phyloP scores from a whole-genome alignment of 176 grass and related monocot genomes.

The Bonia amplexicaulis region DNA sequence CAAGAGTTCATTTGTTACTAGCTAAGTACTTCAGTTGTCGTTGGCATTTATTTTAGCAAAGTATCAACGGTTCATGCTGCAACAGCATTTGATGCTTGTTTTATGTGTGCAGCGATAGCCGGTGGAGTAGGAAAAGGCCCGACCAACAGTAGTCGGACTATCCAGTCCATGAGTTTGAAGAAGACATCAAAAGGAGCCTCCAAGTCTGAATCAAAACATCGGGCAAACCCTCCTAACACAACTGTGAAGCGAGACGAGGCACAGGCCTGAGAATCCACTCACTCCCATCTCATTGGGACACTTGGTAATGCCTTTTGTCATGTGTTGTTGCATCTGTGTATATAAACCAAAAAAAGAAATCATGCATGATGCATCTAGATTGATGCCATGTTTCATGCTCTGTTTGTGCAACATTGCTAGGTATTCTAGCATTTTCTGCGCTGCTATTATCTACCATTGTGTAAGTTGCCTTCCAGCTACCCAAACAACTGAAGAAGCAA shows the following conservation, averaged over 20 bases:
- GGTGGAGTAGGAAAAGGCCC: background rate
- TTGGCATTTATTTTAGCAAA: background rate
- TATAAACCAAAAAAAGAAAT: background rate
- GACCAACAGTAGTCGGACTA: background rate
- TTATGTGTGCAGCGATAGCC: background rate
- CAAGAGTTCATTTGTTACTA: background rate
- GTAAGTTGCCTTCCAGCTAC: background rate
- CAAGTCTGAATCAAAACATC: conserved; percentile 26
- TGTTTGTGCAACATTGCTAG: background rate
- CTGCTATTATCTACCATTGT: background rate
- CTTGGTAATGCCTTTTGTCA: background rate
- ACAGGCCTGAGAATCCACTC: conserved; percentile 19
- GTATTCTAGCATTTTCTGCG: background rate
- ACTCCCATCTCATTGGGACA: background rate
- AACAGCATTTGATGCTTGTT: background rate
- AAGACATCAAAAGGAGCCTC: conserved; percentile 1
- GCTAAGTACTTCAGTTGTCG: background rate
- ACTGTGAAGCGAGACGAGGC: conserved; percentile 14
- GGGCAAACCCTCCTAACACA: background rate
- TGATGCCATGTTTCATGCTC: background rate
- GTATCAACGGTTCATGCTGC: background rate
- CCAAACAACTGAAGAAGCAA: background rate
- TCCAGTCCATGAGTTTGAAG: background rate
- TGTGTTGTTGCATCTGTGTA: conserved; percentile 29
- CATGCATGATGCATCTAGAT: conserved; percentile 2